Conservation (phyloP, 352 stramenopile species). For the Pythium sukuiense region DNA sequence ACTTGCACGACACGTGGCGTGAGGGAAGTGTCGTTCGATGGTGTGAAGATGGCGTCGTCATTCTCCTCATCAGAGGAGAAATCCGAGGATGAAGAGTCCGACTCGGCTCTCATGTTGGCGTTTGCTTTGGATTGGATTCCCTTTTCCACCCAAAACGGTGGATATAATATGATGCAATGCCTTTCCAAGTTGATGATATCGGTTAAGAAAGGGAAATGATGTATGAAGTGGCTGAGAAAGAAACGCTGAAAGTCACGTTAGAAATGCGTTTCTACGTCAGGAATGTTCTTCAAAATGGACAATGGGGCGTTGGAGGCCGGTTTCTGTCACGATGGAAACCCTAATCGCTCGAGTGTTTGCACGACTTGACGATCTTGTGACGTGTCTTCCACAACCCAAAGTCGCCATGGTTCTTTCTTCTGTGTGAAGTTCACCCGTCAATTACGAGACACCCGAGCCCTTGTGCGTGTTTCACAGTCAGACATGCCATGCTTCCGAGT, state of each 20-base stretch:
- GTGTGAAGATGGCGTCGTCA: slow-evolving; percentile 1
- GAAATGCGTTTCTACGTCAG: neutral
- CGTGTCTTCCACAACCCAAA: neutral
- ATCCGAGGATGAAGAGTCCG: slow-evolving; percentile 27
- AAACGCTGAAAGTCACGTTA: neutral
- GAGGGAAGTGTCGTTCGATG: slow-evolving; percentile 18
- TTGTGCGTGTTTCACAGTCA: slow-evolving; percentile 1
- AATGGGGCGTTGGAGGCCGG: neutral
- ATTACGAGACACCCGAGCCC: neutral
- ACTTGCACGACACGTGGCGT: slow-evolving; percentile 28
- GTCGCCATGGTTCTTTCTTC: neutral
- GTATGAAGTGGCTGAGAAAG: neutral
- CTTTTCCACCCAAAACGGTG: neutral
- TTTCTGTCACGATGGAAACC: neutral
- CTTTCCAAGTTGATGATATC: neutral
- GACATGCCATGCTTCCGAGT: neutral
- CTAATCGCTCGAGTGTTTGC: neutral
- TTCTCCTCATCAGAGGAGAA: slow-evolving; percentile 32
- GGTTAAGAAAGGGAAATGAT: neutral
- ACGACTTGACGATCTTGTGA: slow-evolving; percentile 4
- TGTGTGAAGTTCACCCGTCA: neutral
- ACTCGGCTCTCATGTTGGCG: neutral
- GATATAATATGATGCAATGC: neutral
- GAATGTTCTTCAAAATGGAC: slow-evolving; percentile 3
- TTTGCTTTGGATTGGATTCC: neutral